These are phyloP conservation scores for Chenopodium quinoa DNA, from an alignment of 148 eudicot genomes.

Conservation along the genomic window DNA sequence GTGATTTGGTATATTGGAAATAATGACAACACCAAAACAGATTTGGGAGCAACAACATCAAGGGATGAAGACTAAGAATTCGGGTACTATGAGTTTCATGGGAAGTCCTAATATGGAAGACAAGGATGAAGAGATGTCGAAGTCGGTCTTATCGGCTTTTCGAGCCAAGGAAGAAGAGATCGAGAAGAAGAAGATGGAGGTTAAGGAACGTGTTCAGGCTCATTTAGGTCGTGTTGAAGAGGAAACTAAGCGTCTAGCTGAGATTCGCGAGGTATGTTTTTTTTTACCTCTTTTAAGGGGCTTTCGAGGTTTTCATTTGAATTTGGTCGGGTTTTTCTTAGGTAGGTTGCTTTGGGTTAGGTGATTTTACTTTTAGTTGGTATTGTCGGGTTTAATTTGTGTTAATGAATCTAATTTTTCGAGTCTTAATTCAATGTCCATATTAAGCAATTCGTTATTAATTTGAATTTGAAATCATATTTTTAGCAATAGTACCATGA, in stretches of 20 bases:
- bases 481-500: too few species aligned
- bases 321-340: too few species aligned
- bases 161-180: constrained; percentile 92
- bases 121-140: constrained; percentile 67
- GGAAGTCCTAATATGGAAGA: constrained; percentile 50
- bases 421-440: too few species aligned
- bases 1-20: neutral
- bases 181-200: constrained; percentile 71
- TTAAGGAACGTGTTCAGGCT: constrained; percentile 62
- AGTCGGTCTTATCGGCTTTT: constrained; percentile 58
- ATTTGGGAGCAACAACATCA: constrained; percentile 45
- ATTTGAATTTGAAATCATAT: too few species aligned
- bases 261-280: constrained; percentile 66
- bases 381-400: too few species aligned
- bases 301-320: too few species aligned
- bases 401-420: too few species aligned
- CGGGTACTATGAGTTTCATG: constrained; percentile 43
- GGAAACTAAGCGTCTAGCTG: constrained; percentile 83
- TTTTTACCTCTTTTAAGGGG: too few species aligned
- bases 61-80: constrained; percentile 43
- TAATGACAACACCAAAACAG: constrained; percentile 44
- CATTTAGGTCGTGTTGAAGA: constrained; percentile 79
- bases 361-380: too few species aligned
- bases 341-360: too few species aligned
- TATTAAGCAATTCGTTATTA: too few species aligned